phyloP scores from a whole-genome alignment of 2,329 filamentous ascomycete genomes.

The Beauveria sp. region DNA sequence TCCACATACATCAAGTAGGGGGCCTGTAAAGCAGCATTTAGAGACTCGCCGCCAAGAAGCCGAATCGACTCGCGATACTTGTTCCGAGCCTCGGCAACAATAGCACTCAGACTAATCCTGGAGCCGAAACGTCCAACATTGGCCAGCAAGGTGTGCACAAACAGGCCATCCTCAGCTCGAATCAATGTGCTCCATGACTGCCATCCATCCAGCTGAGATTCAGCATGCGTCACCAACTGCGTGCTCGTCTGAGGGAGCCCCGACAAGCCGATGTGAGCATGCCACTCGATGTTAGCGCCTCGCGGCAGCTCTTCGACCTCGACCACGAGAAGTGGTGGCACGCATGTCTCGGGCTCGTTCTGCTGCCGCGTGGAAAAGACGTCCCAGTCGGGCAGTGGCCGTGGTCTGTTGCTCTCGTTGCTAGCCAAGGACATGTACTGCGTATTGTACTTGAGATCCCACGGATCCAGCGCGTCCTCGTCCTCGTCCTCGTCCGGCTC shows the following conservation, averaged over 20 bases:
- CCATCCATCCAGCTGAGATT: slow-evolving; percentile 19
- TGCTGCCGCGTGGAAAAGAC: slow-evolving; percentile 31
- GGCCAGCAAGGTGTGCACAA: slow-evolving; percentile 26
- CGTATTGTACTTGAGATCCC: slow-evolving; percentile 56
- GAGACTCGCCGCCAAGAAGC: neutral
- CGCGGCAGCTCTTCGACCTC: slow-evolving; percentile 74
- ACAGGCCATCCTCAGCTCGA: slow-evolving; percentile 14
- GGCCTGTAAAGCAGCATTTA: slow-evolving; percentile 6
- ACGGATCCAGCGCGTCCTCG: slow-evolving; percentile 53
- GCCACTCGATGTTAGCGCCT: slow-evolving; percentile 74
- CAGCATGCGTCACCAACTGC: slow-evolving; percentile 17
- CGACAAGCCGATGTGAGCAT: slow-evolving; percentile 55
- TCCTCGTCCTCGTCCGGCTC: slow-evolving; percentile 40
- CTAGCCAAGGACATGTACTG: slow-evolving; percentile 36
- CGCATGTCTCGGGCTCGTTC: slow-evolving; percentile 25
- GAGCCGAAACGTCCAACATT: neutral
- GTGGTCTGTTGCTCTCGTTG: slow-evolving; percentile 18
- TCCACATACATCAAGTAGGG: slow-evolving; percentile 26
- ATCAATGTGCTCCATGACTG: slow-evolving; percentile 22
- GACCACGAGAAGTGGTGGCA: slow-evolving; percentile 65
- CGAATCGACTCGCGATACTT: slow-evolving; percentile 2
- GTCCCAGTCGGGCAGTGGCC: slow-evolving; percentile 43
- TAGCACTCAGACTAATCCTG: slow-evolving; percentile 10
- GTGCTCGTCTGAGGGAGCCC: slow-evolving; percentile 21
- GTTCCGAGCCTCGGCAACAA: slow-evolving; percentile 13